phyloP scores from a whole-genome alignment of 179 eudicot species.

The Heliamphora pulchella region DNA sequence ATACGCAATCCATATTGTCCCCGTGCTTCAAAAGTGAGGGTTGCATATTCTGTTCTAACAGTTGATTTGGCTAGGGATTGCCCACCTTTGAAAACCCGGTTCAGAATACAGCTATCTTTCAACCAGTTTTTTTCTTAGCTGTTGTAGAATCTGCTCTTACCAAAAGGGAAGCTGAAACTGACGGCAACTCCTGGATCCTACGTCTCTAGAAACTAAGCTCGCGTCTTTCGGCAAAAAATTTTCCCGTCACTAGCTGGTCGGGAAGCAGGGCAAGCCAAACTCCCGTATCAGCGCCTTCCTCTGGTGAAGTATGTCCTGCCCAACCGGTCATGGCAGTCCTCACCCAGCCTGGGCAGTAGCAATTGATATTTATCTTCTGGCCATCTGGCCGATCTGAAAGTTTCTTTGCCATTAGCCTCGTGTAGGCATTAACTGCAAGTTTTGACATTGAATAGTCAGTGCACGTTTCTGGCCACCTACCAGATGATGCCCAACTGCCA shows the following conservation, averaged over 20 bases:
- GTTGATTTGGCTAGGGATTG: not conserved
- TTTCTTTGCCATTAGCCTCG: slow-evolving; percentile 57
- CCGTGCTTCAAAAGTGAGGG: too few relatives aligned
- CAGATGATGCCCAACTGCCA: slow-evolving; percentile 53
- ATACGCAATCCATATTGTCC: not conserved
- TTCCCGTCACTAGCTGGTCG: slow-evolving; percentile 48
- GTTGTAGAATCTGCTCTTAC: not conserved
- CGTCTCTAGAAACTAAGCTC: slow-evolving; percentile 49
- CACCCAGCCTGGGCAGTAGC: slow-evolving; percentile 96
- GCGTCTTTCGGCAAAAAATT: slow-evolving; percentile 83
- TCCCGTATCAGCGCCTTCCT: slow-evolving; percentile 88
- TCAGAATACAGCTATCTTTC: not conserved
- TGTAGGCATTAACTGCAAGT: slow-evolving; percentile 78
- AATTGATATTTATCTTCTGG: slow-evolving; percentile 57
- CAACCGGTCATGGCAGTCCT: slow-evolving; percentile 95
- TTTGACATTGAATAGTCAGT: slow-evolving; percentile 88
- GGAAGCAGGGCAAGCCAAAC: slow-evolving; percentile 93
- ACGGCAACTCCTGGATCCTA: not conserved
- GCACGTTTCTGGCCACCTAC: slow-evolving; percentile 69
- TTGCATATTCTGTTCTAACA: too few relatives aligned
- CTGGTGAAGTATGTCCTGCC: slow-evolving; percentile 69
- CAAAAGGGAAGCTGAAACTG: not conserved
- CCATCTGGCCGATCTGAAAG: slow-evolving; percentile 62
- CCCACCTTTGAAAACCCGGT: not conserved
- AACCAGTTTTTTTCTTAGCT: not conserved